Evolutionary conservation across 108 stramenopile genomes (phyloP).

Genomic region (Cyclotella sp.): DNA sequence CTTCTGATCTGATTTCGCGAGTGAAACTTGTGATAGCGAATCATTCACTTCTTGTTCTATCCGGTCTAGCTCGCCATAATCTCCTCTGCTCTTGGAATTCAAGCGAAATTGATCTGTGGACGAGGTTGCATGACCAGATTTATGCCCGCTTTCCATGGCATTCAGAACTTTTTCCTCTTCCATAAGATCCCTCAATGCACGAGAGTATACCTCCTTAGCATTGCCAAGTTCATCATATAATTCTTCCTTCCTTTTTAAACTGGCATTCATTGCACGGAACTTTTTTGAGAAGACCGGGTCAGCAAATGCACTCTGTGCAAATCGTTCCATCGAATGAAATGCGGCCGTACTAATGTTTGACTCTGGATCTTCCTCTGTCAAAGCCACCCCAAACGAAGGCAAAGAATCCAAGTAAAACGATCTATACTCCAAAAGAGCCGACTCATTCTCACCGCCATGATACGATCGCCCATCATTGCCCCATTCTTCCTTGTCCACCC

Average conservation of each 20-base stretch:
- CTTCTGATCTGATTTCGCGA: not conserved
- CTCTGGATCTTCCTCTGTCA: conserved; percentile 29
- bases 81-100: not conserved
- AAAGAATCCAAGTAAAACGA: conserved; percentile 62
- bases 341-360: not conserved
- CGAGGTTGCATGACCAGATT: not conserved
- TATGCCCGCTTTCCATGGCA: not conserved
- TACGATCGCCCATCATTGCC: not conserved
- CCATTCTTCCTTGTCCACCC: conserved; percentile 23
- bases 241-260: conserved; percentile 14
- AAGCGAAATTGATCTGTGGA: not conserved
- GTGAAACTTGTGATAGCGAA: too few relatives aligned
- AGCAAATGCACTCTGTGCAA: conserved; percentile 52
- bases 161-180: not conserved
- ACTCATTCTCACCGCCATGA: conserved; percentile 23
- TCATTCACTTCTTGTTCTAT: not conserved
- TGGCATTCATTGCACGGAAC: conserved; percentile 43
- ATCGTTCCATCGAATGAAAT: conserved; percentile 21
- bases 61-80: not conserved
- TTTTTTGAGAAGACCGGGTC: conserved; percentile 46
- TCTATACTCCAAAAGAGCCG: conserved; percentile 49
- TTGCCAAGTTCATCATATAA: not conserved
- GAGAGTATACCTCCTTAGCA: not conserved
- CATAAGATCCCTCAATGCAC: not conserved
- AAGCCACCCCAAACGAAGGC: conserved; percentile 40